A percentile compares a stretch with the other conserved stretches of the same genome.
Conservation (phyloP, 1,284 basidiomycete genomes). For the Vanrija sp. region DNA sequence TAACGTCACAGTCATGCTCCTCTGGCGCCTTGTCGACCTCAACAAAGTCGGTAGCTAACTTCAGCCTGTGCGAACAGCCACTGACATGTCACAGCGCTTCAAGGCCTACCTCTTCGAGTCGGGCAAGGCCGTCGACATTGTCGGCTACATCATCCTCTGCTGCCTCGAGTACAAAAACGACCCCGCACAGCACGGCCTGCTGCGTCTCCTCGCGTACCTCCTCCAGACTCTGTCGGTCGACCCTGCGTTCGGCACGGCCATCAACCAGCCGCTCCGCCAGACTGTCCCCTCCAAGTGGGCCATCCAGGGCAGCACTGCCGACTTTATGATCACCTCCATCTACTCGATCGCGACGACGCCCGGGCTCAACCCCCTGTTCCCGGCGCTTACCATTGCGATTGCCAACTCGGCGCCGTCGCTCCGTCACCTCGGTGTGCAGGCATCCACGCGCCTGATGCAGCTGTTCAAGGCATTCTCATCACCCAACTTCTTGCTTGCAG, state of each 20-base stretch:
- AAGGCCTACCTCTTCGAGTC: conserved; percentile 72
- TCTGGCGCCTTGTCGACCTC: conserved; percentile 86
- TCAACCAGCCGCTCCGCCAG: conserved; percentile 57
- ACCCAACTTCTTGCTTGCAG: conserved; percentile 81
- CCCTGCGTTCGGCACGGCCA: conserved; percentile 63
- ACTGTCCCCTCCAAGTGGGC: conserved; percentile 71
- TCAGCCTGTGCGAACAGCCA: background rate
- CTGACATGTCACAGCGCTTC: conserved; percentile 64
- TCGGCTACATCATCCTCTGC: conserved; percentile 73
- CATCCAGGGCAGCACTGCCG: conserved; percentile 67
- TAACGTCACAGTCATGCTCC: conserved; percentile 61
- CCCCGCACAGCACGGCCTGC: conserved; percentile 88
- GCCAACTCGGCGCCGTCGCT: conserved; percentile 84
- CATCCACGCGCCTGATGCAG: conserved; percentile 77
- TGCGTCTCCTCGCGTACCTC: conserved; percentile 83
- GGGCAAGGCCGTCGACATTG: conserved; percentile 67
- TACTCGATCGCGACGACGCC: conserved; percentile 87
- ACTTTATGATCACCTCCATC: conserved; percentile 82
- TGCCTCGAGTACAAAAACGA: conserved; percentile 83
- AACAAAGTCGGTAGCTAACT: conserved; percentile 63
- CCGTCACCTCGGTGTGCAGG: conserved; percentile 71
- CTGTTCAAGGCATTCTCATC: conserved; percentile 85
- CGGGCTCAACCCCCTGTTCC: conserved; percentile 80
- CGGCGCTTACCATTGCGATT: conserved; percentile 82
- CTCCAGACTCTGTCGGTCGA: conserved; percentile 87